Conservation (phyloP, 495 filamentous ascomycete genomes). For the Lepidopterella palustris region DNA sequence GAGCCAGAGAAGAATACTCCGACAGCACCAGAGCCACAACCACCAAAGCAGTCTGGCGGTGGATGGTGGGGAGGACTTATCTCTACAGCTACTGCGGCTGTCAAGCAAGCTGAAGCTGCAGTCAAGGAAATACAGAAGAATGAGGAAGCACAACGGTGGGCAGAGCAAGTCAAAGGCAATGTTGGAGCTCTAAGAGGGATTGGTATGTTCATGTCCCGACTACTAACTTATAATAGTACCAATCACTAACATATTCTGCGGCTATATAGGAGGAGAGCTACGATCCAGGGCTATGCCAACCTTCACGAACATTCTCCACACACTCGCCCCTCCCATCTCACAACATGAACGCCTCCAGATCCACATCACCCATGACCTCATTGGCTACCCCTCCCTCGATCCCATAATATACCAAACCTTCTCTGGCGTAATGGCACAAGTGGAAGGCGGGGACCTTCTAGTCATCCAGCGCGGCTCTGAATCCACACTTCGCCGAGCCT, state of each 20-base stretch:
- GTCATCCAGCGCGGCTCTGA: conserved; percentile 91
- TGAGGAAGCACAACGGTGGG: conserved; percentile 94
- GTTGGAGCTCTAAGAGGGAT: conserved; percentile 73
- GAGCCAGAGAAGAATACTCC: conserved; percentile 43
- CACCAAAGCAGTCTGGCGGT: conserved; percentile 43
- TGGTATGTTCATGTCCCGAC: conserved; percentile 48
- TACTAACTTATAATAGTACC: not conserved
- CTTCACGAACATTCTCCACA: conserved; percentile 89
- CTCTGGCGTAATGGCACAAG: conserved; percentile 94
- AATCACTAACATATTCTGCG: not conserved
- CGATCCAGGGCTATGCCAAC: conserved; percentile 85
- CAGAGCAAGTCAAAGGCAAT: conserved; percentile 87
- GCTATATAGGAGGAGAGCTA: conserved; percentile 75
- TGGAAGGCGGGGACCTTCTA: conserved; percentile 94
- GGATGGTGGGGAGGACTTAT: conserved; percentile 93
- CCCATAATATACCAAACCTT: conserved; percentile 90
- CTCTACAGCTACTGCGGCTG: conserved; percentile 53
- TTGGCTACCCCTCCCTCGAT: conserved; percentile 90
- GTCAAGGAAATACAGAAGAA: conserved; percentile 95
- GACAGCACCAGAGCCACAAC: conserved; percentile 22
- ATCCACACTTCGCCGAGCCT: conserved; percentile 59
- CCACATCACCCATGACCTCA: conserved; percentile 92
- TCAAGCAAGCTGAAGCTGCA: conserved; percentile 88
- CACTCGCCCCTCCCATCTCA: conserved; percentile 91
- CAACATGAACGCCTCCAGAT: conserved; percentile 97